A percentile compares a stretch with the other conserved stretches of the same genome.
Conservation (phyloP, 1,284 basidiomycete species). For the Coniferiporia weirii region DNA sequence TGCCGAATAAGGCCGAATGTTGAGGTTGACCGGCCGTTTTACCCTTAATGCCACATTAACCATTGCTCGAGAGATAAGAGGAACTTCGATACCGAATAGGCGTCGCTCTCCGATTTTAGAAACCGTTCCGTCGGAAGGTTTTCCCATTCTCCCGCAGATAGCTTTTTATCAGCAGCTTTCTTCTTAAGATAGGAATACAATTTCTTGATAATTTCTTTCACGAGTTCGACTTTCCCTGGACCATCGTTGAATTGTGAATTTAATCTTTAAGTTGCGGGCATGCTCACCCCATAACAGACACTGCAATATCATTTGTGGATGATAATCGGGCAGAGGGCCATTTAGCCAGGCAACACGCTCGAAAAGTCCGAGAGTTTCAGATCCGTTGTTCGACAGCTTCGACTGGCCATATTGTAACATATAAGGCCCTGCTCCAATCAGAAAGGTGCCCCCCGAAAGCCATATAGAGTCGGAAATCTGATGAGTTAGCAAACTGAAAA, state of each 20-base stretch:
- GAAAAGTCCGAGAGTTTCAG: conserved; percentile 49
- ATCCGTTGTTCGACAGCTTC: conserved; percentile 20
- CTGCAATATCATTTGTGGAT: conserved; percentile 89
- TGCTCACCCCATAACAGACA: conserved; percentile 82
- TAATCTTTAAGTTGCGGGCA: neutral
- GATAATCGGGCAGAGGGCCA: conserved; percentile 82
- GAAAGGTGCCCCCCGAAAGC: conserved; percentile 74
- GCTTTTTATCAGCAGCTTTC: conserved; percentile 28
- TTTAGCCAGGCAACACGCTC: conserved; percentile 79
- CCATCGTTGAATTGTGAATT: neutral
- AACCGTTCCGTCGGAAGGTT: conserved; percentile 54
- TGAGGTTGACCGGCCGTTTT: conserved; percentile 23
- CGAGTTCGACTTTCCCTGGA: conserved; percentile 75
- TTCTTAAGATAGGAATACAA: conserved; percentile 43
- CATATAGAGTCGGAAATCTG: conserved; percentile 84
- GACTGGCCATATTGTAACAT: conserved; percentile 57
- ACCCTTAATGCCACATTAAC: neutral
- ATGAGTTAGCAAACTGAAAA: conserved; percentile 62
- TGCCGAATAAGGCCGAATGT: conserved; percentile 45
- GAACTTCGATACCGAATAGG: conserved; percentile 22
- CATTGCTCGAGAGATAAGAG: neutral
- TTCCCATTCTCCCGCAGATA: conserved; percentile 31
- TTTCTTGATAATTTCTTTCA: conserved; percentile 74
- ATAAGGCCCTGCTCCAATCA: conserved; percentile 73
- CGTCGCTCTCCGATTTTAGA: conserved; percentile 32